Evolutionary conservation across 2,329 filamentous ascomycete species (phyloP), one percentile per base, ranked within the genome.

Genomic region (Emergomyces pasteurianus): DNA sequence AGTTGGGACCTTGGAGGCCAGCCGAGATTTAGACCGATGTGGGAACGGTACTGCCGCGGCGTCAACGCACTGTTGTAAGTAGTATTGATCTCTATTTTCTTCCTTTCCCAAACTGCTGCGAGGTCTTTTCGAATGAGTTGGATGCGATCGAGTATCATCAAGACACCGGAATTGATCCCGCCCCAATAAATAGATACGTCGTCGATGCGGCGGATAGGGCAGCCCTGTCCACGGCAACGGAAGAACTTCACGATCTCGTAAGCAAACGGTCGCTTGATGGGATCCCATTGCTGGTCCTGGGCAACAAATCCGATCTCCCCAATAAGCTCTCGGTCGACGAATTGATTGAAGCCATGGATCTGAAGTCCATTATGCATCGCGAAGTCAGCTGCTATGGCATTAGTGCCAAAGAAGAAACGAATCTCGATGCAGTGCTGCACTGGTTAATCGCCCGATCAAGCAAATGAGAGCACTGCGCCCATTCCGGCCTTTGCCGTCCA

Each of bases 351-450:
- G 87, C 87, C 64, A 83, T 99, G 76, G 87, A 96, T 69, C 82
- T 99, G 61, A 95, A 94, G 74, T 85, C 84, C 67, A 91, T 99
- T 73, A 88, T 86, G 63, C 87, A 90, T 70, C 89, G 94, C 60
- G 94, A 99, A 75, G 92, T 99, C 68, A 96, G 90, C 78, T 97
- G 94, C 78, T 99, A 99, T 75, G 92, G 92, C 64, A 96, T 99
- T 78, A 96, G 92, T 74, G 94, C 92, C 63, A 97, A 97, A 76
- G 92, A 97, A 74, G 94, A 99, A 78, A 99, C 92, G 61, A 99
- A 99, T 77, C 85, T 99, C 66, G 92, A 99, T 72, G 94, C 92
- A 7, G 94, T 99, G 58, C 81, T 99, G 69, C 89, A 96, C 73
- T 99, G 94, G 89, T 80, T 99, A 73, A 92, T 99, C 74, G 92